Base-by-base conservation (phyloP, 805 yeast species). In the Metahyphopichia silvanorum region DNA sequence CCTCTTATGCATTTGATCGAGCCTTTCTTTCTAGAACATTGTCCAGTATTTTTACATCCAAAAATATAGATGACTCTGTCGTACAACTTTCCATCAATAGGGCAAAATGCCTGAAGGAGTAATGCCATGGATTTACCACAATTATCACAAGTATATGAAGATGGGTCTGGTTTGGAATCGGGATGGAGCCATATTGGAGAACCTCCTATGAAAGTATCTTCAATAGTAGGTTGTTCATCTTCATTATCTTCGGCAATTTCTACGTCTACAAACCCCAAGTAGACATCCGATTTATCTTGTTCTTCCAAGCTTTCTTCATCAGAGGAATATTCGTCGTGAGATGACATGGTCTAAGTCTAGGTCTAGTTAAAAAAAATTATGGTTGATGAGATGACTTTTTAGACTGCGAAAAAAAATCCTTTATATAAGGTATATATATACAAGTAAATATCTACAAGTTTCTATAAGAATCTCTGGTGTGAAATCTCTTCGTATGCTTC, bases 181-280 rank as follows among this genome's bases (percentile, higher is more conserved):
- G 71, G 69, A 41, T 80, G 73, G 21, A 86, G 55, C 94, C 95
- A 82, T 6, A 77, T 50, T 6, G 72, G 71, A 25, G 54, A 46
- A 1, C 95, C 94, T 1, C 98, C 98, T 20, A 91, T 71, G 42
- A 86, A 80, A 0, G 94, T 77, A 48, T 87, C 96, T 35, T 66
- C 73, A n/a, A 64, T 47, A 3, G 63, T 52, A 4, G 69, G 69
- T 18, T 33, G 41, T 11, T 53, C 62, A 8, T 44, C 51, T 6
- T 51, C 55, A 1, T 58, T 66, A 2, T 56, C 51, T 29, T 70
- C 77, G 18, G 73, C 69, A n/a, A 57, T 47, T 17, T 76, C 71
- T 1, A 74, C 69, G 47, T 84, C 93, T 8, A 79, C 75, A 47
- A 70, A 79, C 1, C 91, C 94, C 14, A 85, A 57, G 33, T 59